phyloP scores from a whole-genome alignment of 2,329 filamentous ascomycete species.

The Trichoderma semiorbis region DNA sequence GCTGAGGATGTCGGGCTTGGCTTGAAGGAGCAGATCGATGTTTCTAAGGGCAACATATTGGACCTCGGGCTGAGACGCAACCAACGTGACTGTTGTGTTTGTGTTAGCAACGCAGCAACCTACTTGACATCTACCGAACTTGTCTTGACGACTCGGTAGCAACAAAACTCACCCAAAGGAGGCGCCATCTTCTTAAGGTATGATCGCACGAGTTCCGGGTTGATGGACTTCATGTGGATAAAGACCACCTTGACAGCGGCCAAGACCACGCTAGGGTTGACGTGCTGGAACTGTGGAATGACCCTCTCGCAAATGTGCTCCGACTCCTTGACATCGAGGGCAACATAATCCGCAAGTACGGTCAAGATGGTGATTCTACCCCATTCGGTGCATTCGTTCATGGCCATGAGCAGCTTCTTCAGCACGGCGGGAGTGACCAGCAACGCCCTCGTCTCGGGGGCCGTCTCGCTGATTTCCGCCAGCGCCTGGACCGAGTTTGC shows the following conservation, averaged over 20 bases:
- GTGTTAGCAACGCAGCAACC: neutral
- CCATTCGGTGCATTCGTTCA: conserved; percentile 99
- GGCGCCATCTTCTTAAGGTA: conserved; percentile 99
- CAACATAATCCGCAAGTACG: conserved; percentile 83
- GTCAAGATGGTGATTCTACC: conserved; percentile 90
- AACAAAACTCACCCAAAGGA: conserved; percentile 64
- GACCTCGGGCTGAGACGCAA: conserved; percentile 93
- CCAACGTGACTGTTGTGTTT: conserved; percentile 69
- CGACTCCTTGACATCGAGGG: conserved; percentile 86
- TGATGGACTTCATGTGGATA: conserved; percentile 86
- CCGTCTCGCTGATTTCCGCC: conserved; percentile 84
- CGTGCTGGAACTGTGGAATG: conserved; percentile 94
- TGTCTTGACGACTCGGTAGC: neutral
- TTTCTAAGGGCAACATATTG: conserved; percentile 96
- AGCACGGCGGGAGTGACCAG: conserved; percentile 76
- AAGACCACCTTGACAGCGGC: conserved; percentile 99
- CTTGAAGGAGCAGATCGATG: conserved; percentile 92
- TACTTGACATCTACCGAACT: neutral
- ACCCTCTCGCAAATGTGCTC: conserved; percentile 98
- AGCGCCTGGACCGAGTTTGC: conserved; percentile 95
- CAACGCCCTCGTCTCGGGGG: conserved; percentile 85
- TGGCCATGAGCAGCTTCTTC: conserved; percentile 92
- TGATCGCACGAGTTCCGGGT: conserved; percentile 71
- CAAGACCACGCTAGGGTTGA: conserved; percentile 93
- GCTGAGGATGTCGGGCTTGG: conserved; percentile 92